phyloP scores from a whole-genome alignment of 2,329 filamentous ascomycete species.

The Exophiala viscosa region DNA sequence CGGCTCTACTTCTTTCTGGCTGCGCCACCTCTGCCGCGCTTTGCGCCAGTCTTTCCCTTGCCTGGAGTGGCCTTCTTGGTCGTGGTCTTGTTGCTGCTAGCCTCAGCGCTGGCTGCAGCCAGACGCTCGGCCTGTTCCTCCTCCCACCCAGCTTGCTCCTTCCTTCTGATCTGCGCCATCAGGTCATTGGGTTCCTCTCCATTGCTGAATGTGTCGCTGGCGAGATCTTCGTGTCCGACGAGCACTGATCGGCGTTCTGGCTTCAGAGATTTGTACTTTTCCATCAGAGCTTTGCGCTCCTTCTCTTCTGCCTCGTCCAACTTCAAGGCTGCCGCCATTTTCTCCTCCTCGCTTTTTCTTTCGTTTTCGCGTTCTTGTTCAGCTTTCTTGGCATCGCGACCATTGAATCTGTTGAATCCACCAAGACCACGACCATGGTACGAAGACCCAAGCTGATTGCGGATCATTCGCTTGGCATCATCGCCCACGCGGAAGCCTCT shows the following conservation, averaged over 20 bases:
- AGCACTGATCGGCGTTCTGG: conserved; percentile 6
- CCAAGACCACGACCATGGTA: background rate
- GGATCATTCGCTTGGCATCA: conserved; percentile 10
- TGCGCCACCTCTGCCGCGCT: background rate
- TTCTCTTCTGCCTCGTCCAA: background rate
- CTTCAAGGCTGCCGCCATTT: background rate
- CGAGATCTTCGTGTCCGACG: conserved; percentile 9
- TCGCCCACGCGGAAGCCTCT: conserved; percentile 5
- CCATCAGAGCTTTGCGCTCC: conserved; percentile 5
- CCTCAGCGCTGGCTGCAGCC: background rate
- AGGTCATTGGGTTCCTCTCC: conserved; percentile 12
- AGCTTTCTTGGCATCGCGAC: background rate
- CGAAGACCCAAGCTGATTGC: conserved; percentile 1
- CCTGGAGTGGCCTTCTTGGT: background rate
- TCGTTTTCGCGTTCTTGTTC: background rate
- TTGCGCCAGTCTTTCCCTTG: background rate
- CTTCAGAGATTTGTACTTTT: conserved; percentile 6
- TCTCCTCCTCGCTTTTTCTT: background rate
- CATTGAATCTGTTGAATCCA: background rate
- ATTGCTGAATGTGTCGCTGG: conserved; percentile 16
- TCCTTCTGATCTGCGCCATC: conserved; percentile 10
- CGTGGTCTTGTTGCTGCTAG: background rate
- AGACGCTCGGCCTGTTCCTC: conserved; percentile 8
- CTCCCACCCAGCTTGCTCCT: conserved; percentile 18
- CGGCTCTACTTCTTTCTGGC: background rate